Evolutionary conservation across 2,329 filamentous ascomycete genomes (phyloP), one percentile per base, ranked within the genome.

Genomic region (Fusarium bulbicola): DNA sequence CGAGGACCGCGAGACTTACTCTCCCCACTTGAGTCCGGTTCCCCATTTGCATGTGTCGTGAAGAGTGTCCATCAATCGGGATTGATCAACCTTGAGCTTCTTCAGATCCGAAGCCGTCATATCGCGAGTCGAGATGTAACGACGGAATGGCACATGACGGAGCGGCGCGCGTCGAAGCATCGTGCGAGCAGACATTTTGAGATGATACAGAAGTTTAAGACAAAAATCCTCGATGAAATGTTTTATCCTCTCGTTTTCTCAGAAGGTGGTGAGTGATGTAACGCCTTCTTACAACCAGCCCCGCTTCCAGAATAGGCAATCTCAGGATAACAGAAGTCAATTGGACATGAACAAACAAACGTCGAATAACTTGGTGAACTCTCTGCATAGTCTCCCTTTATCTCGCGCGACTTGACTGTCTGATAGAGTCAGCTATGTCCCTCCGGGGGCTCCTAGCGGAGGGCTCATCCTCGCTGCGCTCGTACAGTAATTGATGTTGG

Each of bases 21-120:
- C 71, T 59, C 76, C 76, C 76, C 76, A 77, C 67, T 39, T 63
- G 5, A 62, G 34, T 9, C 76, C 76, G 7, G 66, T 69, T 2
- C 76, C 76, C 63, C 66, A 77, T 7, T 52, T 46, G 13, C 76
- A 77, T 2, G 76, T 77, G 24, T 73, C 43, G 18, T 77, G 76
- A 5, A 77, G 52, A 1, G 76, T 73, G 0, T 77, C 73, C 74
- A 77, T 76, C 63, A 77, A 56, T 16, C 76, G 45, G 0, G 32
- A 54, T 26, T 73, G 73, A 14, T 75, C 42, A 6, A 77, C 74
- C 24, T 65, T 76, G 34, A 77, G 68, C 11, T 63, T 76, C 21
- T 63, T 53, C 1, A 77, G 20, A 18, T 77, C 73, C 14, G 64
- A 15, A 8, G 57, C 43, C 8, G 66, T 68, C 75, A 77, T 77